Evolutionary conservation across 2,329 filamentous ascomycete genomes (phyloP).

Genomic region (Emmonsiellopsis sp.): DNA sequence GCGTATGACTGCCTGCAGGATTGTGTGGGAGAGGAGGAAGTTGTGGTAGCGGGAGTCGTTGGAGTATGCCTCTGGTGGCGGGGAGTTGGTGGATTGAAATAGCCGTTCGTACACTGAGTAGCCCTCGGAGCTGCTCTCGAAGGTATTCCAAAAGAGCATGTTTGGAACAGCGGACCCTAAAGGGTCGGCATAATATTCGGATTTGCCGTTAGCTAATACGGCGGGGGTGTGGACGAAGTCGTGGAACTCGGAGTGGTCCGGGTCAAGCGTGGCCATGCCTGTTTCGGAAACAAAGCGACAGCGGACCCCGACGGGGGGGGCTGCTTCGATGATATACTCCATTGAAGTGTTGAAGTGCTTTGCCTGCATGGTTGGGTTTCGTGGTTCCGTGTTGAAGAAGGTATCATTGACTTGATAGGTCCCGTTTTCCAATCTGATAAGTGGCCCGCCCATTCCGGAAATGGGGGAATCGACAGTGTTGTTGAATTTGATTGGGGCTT

Average conservation of each 20-base stretch:
- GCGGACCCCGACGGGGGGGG: conserved; percentile 1
- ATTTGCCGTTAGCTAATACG: neutral
- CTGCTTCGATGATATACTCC: neutral
- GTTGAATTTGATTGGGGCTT: neutral
- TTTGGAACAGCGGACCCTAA: neutral
- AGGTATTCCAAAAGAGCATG: neutral
- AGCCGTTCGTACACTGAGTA: neutral
- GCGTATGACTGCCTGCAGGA: conserved; percentile 4
- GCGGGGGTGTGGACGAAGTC: neutral
- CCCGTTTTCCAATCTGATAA: neutral
- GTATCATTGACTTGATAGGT: neutral
- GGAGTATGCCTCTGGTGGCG: neutral
- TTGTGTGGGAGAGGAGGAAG: neutral
- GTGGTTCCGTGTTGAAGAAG: neutral
- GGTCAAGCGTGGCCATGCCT: neutral
- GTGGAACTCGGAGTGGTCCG: neutral
- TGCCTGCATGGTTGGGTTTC: neutral
- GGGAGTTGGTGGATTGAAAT: neutral
- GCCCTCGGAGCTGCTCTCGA: no score
- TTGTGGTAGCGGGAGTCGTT: neutral
- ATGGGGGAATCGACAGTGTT: neutral
- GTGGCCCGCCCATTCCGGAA: neutral
- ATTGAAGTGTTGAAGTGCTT: neutral
- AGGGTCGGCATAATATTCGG: neutral
- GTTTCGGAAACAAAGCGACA: neutral